These are phyloP conservation scores for Pontederia crassipes DNA, from an alignment of 176 grass and related monocot genomes.

Conservation along the genomic window DNA sequence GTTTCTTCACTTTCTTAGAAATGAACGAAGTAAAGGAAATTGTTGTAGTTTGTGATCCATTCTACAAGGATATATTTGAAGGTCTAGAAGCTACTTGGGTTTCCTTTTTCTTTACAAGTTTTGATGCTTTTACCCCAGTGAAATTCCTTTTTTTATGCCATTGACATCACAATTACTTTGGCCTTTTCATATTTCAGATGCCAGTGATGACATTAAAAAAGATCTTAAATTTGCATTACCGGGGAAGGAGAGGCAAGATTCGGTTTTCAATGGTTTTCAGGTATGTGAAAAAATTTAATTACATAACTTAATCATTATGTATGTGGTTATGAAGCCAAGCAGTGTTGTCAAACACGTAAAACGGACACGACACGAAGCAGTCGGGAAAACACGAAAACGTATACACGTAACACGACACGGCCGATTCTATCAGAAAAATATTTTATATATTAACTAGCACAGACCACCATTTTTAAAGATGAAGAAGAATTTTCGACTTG, in stretches of 20 bases:
- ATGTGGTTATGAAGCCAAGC: background rate
- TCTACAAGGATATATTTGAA: slow-evolving; percentile 83
- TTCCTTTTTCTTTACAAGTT: slow-evolving; percentile 22
- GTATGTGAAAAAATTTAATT: slow-evolving; percentile 15
- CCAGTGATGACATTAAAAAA: slow-evolving; percentile 55
- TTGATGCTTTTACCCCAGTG: background rate
- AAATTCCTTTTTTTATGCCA: background rate
- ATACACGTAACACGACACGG: too few species aligned
- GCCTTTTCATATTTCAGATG: slow-evolving; percentile 32
- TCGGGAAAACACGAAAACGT: too few species aligned
- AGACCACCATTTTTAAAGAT: too few species aligned
- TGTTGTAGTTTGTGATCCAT: slow-evolving; percentile 89
- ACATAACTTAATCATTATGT: background rate
- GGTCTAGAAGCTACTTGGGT: slow-evolving; percentile 30
- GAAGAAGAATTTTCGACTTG: too few species aligned
- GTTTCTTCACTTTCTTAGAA: slow-evolving; percentile 68
- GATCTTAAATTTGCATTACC: slow-evolving; percentile 78
- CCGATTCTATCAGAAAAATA: too few species aligned
- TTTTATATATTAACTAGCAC: too few species aligned
- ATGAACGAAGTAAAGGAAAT: slow-evolving; percentile 94
- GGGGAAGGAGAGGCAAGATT: slow-evolving; percentile 95
- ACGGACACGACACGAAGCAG: too few species aligned
- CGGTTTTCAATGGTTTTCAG: slow-evolving; percentile 97
- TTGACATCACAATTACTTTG: too few species aligned
- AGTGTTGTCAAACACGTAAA: too few species aligned